phyloP scores from a whole-genome alignment of 768 basidiomycete genomes.

The Tubosaeta brunneosetosa region DNA sequence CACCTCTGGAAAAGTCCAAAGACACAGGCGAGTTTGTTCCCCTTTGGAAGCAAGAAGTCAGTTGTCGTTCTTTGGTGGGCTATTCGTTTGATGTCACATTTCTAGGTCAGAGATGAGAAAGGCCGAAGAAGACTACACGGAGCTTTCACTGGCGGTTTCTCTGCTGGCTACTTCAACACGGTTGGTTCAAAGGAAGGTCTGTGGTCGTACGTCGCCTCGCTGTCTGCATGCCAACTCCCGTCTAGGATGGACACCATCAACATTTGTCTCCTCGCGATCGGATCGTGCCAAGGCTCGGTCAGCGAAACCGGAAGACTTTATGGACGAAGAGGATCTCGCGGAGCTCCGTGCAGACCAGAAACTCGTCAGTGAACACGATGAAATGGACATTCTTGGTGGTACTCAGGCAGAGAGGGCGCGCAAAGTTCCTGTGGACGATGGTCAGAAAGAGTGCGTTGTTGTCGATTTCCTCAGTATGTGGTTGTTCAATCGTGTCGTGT shows the following conservation, averaged over 20 bases:
- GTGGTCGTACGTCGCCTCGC: conserved; percentile 7
- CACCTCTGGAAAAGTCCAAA: conserved; percentile 89
- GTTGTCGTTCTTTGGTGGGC: conserved; percentile 22
- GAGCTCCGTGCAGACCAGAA: conserved; percentile 70
- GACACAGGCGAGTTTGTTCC: conserved; percentile 95
- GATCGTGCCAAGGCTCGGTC: conserved; percentile 61
- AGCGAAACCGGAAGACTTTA: conserved; percentile 84
- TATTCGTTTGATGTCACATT: conserved; percentile 16
- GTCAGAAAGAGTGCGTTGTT: conserved; percentile 33
- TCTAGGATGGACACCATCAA: conserved; percentile 90
- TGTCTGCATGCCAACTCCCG: neutral
- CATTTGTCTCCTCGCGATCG: conserved; percentile 84
- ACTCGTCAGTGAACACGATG: conserved; percentile 75
- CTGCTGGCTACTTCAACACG: conserved; percentile 94
- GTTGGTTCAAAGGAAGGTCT: conserved; percentile 94
- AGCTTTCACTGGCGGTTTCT: conserved; percentile 97
- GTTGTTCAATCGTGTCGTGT: neutral
- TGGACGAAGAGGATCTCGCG: conserved; percentile 97
- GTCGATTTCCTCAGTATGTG: neutral
- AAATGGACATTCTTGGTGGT: conserved; percentile 64
- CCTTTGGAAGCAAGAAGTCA: conserved; percentile 94
- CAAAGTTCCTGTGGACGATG: conserved; percentile 35
- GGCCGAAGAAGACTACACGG: conserved; percentile 92
- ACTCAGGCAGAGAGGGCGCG: conserved; percentile 43
- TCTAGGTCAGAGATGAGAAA: conserved; percentile 86